These are phyloP conservation scores for Diaporthe eres DNA, from an alignment of 2,329 filamentous ascomycete species.

Conservation along the genomic window DNA sequence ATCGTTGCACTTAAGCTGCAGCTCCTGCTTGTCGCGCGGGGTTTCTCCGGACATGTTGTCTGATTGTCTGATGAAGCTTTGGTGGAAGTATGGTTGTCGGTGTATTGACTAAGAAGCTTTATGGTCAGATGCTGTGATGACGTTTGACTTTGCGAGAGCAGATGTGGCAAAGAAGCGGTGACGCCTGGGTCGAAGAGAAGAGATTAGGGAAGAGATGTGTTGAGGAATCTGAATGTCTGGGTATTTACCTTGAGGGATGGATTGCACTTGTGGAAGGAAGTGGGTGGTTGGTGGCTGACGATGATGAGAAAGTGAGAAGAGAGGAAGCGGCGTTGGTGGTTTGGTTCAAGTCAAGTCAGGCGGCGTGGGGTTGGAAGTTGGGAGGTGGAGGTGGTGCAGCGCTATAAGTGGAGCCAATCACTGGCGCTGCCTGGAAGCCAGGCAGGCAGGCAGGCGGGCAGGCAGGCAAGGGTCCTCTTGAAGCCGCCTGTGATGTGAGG, in stretches of 20 bases:
- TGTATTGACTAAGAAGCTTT: not conserved
- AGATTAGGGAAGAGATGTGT: not conserved
- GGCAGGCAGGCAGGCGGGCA: not conserved
- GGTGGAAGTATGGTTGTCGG: slow-evolving; percentile 41
- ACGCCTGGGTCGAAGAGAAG: not conserved
- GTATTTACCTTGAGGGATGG: slow-evolving; percentile 5
- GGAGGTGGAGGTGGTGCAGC: slow-evolving; percentile 12
- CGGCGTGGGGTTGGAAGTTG: slow-evolving; percentile 34
- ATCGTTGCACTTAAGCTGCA: slow-evolving; percentile 68
- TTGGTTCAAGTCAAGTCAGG: slow-evolving; percentile 19
- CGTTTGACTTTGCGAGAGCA: not conserved
- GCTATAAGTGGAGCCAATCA: slow-evolving; percentile 24
- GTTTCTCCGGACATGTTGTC: slow-evolving; percentile 49
- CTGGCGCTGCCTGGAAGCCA: slow-evolving; percentile 8
- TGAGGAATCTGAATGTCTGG: not conserved
- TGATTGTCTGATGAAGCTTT: slow-evolving; percentile 11
- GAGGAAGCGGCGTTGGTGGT: slow-evolving; percentile 31
- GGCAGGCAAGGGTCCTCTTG: not conserved
- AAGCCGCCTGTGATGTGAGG: not conserved
- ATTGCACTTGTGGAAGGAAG: slow-evolving; percentile 3
- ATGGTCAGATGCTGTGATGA: slow-evolving; percentile 31
- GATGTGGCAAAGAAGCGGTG: not conserved
- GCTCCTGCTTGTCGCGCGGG: slow-evolving; percentile 47
- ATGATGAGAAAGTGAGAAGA: slow-evolving; percentile 28
- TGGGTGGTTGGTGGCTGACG: not conserved